These are phyloP conservation scores for Aureobasidium leucospermi DNA, from an alignment of 2,329 filamentous ascomycete genomes.

Conservation along the genomic window DNA sequence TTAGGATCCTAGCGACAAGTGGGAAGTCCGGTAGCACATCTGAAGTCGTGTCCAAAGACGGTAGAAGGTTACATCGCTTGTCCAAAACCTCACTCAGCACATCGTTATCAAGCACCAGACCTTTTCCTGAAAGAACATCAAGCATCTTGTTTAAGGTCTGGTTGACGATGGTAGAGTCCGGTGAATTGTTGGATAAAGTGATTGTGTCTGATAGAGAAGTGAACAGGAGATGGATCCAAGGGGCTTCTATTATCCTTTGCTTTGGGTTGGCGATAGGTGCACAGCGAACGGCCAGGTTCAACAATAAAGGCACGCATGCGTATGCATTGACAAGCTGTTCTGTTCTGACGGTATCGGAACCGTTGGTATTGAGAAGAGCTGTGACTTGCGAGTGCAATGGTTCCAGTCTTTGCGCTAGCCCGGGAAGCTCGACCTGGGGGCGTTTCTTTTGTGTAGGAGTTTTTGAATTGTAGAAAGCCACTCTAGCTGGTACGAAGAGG, in stretches of 20 bases:
- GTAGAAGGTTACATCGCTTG: not conserved
- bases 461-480: conserved; percentile 26
- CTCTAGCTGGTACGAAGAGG: conserved; percentile 33
- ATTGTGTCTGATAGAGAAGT: conserved; percentile 23
- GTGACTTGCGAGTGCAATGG: conserved; percentile 7
- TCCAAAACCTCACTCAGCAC: not conserved
- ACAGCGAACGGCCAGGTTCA: conserved; percentile 36
- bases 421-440: conserved; percentile 10
- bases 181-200: conserved; percentile 23
- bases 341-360: not conserved
- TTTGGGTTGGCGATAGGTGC: conserved; percentile 34
- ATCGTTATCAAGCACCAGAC: not conserved
- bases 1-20: conserved; percentile 37
- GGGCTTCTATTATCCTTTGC: conserved; percentile 32
- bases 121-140: conserved; percentile 14
- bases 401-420: not conserved
- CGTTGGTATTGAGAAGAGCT: not conserved
- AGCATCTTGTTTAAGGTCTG: conserved; percentile 22
- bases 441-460: conserved; percentile 18
- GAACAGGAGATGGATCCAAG: conserved; percentile 39
- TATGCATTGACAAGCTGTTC: not conserved
- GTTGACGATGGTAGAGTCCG: conserved; percentile 17
- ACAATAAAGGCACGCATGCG: conserved; percentile 19
- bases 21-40: conserved; percentile 29
- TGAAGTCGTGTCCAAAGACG: not conserved